Percentiles rank a stretch among this genome's conserved stretches.
phyloP scores from a whole-genome alignment of 306 rosid genomes.

The Prunus fruticosa region DNA sequence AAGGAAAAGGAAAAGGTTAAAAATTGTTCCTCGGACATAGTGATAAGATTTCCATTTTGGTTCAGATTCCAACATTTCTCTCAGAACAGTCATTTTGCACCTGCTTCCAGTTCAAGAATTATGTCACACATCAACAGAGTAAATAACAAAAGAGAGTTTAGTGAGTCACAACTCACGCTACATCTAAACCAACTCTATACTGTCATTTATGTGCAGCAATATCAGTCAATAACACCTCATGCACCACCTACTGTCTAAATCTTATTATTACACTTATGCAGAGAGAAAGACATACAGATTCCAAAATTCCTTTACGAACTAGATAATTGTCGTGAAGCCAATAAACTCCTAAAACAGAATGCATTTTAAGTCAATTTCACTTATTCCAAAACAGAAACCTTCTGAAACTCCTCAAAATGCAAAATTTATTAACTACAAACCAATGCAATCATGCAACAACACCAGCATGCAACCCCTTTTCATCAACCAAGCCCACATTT shows the following conservation, averaged over 20 bases:
- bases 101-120: background rate
- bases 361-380: background rate
- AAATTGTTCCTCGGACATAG: background rate
- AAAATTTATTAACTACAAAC: background rate
- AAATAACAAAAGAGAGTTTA: background rate
- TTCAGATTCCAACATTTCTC: background rate
- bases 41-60: background rate
- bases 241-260: background rate
- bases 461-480: slow-evolving; percentile 13
- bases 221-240: background rate
- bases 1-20: background rate
- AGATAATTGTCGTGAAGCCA: background rate
- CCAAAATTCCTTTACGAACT: background rate
- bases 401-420: background rate
- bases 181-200: background rate
- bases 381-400: background rate
- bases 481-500: background rate
- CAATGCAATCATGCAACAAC: background rate
- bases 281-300: background rate
- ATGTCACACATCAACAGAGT: background rate
- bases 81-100: background rate
- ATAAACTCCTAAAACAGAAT: background rate
- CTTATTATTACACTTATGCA: background rate
- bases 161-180: background rate
- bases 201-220: background rate